Evolutionary conservation across 139 green algal species (phyloP).

Genomic region (Haematococcus sp.): DNA sequence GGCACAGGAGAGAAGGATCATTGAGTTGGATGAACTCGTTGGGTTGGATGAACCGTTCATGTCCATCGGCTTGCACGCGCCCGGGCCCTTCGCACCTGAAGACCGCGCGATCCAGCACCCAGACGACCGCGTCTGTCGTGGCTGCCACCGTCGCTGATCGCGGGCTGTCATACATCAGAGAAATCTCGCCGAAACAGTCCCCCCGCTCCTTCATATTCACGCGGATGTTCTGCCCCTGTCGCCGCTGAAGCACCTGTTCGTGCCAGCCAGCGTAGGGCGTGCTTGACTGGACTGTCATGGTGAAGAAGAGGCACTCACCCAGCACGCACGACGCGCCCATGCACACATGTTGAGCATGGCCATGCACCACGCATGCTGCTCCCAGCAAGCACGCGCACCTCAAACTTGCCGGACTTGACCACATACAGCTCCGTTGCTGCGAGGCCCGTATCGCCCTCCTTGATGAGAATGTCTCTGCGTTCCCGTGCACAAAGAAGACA

Average conservation of each 20-base stretch:
- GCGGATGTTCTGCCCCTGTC: slow-evolving; percentile 83
- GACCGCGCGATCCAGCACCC: slow-evolving; percentile 83
- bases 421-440: slow-evolving; percentile 89
- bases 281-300: no score
- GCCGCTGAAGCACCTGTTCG: slow-evolving; percentile 68
- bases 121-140: slow-evolving; percentile 79
- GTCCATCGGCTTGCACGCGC: no score
- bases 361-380: background rate
- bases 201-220: slow-evolving; percentile 87
- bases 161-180: slow-evolving; percentile 87
- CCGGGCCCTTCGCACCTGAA: slow-evolving; percentile 53
- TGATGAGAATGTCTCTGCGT: slow-evolving; percentile 85
- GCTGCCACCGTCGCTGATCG: slow-evolving; percentile 88
- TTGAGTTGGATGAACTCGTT: no score
- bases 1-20: background rate
- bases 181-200: slow-evolving; percentile 90
- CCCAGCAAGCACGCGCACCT: slow-evolving; percentile 47
- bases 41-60: no score
- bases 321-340: no score
- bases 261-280: background rate
- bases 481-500: no score
- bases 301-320: no score
- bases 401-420: slow-evolving; percentile 90
- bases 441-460: slow-evolving; percentile 83
- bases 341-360: background rate